Conservation (phyloP, 202 grass and related monocot genomes). For the Setaria viridis region DNA sequence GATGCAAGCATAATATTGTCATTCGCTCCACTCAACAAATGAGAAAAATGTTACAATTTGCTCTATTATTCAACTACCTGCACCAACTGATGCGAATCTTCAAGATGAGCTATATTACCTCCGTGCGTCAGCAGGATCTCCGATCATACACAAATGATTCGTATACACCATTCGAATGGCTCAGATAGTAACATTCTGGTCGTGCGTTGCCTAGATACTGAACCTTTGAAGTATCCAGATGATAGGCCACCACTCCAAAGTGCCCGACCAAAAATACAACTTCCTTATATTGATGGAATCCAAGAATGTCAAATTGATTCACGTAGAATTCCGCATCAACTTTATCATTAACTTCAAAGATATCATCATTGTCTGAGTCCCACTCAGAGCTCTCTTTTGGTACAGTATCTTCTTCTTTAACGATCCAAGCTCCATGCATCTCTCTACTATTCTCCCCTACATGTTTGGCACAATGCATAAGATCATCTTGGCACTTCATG, state of each 20-base stretch:
- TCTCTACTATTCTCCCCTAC: background rate
- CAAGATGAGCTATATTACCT: too few species aligned
- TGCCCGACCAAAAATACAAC: background rate
- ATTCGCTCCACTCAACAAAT: too few species aligned
- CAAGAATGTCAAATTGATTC: background rate
- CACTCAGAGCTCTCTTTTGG: background rate
- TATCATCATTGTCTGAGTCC: slow-evolving; percentile 4
- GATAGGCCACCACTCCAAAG: background rate
- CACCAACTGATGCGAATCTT: too few species aligned
- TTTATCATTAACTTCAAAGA: background rate
- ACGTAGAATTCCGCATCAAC: background rate
- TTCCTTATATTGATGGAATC: slow-evolving; percentile 15
- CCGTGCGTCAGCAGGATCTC: background rate
- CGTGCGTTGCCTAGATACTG: background rate
- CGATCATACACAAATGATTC: slow-evolving; percentile 1
- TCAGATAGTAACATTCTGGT: background rate
- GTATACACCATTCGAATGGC: background rate
- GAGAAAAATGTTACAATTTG: too few species aligned
- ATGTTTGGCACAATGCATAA: background rate
- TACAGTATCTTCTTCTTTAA: background rate
- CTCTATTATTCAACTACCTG: too few species aligned
- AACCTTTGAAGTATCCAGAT: slow-evolving; percentile 23
- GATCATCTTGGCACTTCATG: background rate
- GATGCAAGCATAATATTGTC: too few species aligned
- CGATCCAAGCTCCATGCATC: background rate